Evolutionary conservation across 192 early-diverging fungal genomes (phyloP), one percentile per base, ranked within the genome.

Genomic region (Coemansia sp.): DNA sequence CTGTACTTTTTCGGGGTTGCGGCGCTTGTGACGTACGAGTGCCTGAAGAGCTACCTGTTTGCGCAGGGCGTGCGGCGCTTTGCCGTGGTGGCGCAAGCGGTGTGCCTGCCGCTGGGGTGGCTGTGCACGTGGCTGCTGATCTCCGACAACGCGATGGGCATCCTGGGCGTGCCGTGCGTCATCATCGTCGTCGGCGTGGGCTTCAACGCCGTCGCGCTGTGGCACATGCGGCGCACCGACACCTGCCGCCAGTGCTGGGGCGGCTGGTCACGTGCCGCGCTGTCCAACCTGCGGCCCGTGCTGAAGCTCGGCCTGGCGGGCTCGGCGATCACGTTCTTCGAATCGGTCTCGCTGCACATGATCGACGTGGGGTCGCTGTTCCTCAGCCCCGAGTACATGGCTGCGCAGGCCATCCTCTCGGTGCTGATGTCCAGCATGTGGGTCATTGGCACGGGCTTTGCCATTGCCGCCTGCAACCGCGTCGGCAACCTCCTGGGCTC

Each of bases 41-140:
- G 90, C 70, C 72, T 93, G 29, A 92, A 93, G 70, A 88, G 92
- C 67, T 97, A 80, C 65, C 77, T 97, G 57, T 92, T 95, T 78
- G 89, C 91, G 1, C 96, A 98, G 84, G 95, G 93, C 59, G 92
- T 92, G 73, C 94, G 96, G 88, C 84, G 90, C 14, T 91, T 93
- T 2, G 86, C 83, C 14, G 89, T 94, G 40, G 81, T 89, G 62
- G 85, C 91, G 29, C 87, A 93, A 17, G 35, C 85, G n/a, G 72
- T 93, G 35, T 89, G 88, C 8, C 72, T 91, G 21, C 92, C 92
- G 6, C 40, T 92, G 56, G 92, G 92, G 51, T 77, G 90, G 27
- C 53, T 92, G 21, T 53, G 92, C 48, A 93, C 94, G 70, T 98
- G 93, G 72, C 60, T 87, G 0, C 70, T 99, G 24, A 90, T 98